Evolutionary conservation across 176 grass and related monocot genomes (phyloP).

Genomic region (Chrysopogon serrulatus): DNA sequence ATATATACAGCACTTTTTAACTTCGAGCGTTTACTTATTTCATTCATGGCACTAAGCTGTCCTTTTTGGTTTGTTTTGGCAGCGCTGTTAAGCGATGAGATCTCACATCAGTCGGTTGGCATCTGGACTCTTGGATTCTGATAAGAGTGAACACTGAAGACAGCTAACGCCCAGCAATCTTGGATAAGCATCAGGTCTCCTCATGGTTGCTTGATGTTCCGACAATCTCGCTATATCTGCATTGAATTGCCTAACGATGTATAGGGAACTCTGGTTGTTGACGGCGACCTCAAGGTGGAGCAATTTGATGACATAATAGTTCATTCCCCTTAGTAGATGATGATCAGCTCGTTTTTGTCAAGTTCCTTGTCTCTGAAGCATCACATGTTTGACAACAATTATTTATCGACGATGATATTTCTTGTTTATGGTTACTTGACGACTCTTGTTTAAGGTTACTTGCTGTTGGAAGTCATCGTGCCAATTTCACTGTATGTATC

Average conservation of each 20-base stretch:
- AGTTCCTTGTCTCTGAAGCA: not conserved
- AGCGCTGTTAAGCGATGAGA: not conserved
- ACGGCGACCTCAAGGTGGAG: not conserved
- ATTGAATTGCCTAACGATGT: not conserved
- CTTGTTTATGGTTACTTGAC: not conserved
- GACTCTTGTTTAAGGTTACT: not conserved
- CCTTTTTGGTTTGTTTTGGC: not conserved
- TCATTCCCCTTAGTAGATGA: not conserved
- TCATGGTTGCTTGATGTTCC: not conserved
- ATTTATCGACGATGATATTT: not conserved
- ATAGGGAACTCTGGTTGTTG: not conserved
- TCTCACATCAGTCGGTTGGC: not conserved
- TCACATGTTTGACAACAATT: not conserved
- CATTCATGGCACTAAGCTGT: not conserved
- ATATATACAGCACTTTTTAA: not conserved
- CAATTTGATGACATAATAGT: not conserved
- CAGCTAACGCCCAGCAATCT: not conserved
- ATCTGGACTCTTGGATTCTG: not conserved
- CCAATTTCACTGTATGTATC: too few species aligned
- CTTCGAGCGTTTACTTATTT: not conserved
- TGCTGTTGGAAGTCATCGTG: not conserved
- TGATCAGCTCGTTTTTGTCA: not conserved
- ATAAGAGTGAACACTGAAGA: not conserved
- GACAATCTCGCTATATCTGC: not conserved
- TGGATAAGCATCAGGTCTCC: not conserved